Evolutionary conservation across 345 rosid genomes (phyloP).

Genomic region (Eucalyptus victrix): DNA sequence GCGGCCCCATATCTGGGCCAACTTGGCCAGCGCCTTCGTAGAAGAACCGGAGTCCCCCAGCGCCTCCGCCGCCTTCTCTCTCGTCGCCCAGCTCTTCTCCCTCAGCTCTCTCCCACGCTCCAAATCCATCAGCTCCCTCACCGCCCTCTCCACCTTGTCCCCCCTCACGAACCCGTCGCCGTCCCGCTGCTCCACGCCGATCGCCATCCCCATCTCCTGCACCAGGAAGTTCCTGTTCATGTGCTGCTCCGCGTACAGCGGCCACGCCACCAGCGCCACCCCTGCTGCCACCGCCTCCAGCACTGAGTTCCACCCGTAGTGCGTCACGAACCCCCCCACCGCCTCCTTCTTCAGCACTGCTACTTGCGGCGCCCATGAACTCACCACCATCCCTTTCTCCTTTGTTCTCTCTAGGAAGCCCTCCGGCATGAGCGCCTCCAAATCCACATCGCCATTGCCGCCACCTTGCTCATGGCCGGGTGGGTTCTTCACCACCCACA

Average conservation of each 20-base stretch:
- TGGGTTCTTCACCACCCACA: conserved; percentile 3
- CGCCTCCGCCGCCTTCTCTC: background rate
- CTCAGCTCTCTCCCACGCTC: background rate
- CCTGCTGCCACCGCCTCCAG: background rate
- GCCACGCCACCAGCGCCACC: conserved; percentile 7
- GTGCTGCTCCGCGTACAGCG: conserved; percentile 1
- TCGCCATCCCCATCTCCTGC: background rate
- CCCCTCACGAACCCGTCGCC: background rate
- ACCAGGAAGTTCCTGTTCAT: background rate
- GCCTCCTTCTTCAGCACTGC: background rate
- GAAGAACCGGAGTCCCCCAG: background rate
- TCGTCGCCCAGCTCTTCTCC: background rate
- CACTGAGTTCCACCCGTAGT: conserved; percentile 7
- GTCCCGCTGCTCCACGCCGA: background rate
- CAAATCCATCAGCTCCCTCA: background rate
- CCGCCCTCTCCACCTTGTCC: background rate
- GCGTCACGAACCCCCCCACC: conserved; percentile 8
- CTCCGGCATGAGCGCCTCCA: background rate
- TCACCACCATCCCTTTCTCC: background rate
- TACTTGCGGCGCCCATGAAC: conserved; percentile 2
- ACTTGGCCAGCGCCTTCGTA: background rate
- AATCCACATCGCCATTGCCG: background rate
- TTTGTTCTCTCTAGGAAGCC: background rate
- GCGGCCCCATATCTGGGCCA: background rate
- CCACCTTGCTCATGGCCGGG: background rate